Evolutionary conservation across 805 yeast genomes (phyloP).

Genomic region (Myxozyma neotropica): DNA sequence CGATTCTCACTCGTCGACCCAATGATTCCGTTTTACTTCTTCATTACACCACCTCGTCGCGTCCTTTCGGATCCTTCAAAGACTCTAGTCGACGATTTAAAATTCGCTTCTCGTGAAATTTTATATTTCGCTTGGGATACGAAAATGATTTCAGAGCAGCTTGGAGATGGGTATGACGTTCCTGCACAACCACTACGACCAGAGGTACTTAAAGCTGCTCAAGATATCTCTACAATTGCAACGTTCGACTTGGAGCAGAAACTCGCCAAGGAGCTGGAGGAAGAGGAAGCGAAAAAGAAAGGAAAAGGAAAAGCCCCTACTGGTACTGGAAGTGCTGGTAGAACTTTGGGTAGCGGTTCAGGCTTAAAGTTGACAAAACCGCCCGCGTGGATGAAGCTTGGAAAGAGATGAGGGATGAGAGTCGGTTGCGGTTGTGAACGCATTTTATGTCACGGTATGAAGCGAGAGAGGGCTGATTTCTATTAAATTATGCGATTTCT

Average conservation of each 20-base stretch:
- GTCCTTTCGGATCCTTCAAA: slow-evolving; percentile 41
- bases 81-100: slow-evolving; percentile 45
- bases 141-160: slow-evolving; percentile 34
- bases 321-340: slow-evolving; percentile 16
- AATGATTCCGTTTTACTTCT: slow-evolving; percentile 45
- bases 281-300: slow-evolving; percentile 14
- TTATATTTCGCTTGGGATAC: slow-evolving; percentile 45
- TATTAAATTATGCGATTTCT: not conserved
- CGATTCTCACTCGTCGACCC: slow-evolving; percentile 40
- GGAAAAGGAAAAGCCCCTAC: slow-evolving; percentile 9
- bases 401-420: slow-evolving; percentile 7
- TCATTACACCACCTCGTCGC: slow-evolving; percentile 53
- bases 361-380: slow-evolving; percentile 17
- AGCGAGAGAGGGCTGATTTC: too few species aligned
- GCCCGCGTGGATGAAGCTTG: slow-evolving; percentile 32
- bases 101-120: slow-evolving; percentile 53
- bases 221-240: slow-evolving; percentile 24
- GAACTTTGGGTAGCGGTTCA: slow-evolving; percentile 13
- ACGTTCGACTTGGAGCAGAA: slow-evolving; percentile 16
- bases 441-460: too few species aligned
- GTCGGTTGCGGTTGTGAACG: too few species aligned
- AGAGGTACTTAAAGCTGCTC: slow-evolving; percentile 25
- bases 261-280: slow-evolving; percentile 7
- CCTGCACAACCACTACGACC: slow-evolving; percentile 24
- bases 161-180: slow-evolving; percentile 14